These are phyloP conservation scores for Epichloe gansuensis DNA, from an alignment of 2,329 filamentous ascomycete species.

Conservation along the genomic window DNA sequence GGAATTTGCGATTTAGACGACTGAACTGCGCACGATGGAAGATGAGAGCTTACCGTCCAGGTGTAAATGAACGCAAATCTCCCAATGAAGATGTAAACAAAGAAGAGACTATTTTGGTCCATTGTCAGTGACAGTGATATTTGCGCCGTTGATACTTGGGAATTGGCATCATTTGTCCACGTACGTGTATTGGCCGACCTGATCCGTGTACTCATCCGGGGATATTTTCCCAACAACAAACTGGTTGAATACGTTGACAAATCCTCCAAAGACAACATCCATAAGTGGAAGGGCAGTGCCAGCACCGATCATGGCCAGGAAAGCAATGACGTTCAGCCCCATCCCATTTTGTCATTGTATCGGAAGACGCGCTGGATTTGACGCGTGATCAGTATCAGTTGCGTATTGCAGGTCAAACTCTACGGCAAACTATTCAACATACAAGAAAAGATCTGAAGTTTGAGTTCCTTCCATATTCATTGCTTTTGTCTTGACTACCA, in stretches of 20 bases:
- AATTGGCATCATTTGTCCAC: not conserved
- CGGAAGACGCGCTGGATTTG: slow-evolving; percentile 22
- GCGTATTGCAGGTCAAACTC: no score
- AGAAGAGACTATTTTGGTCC: slow-evolving; percentile 19
- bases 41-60: slow-evolving; percentile 21
- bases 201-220: slow-evolving; percentile 33
- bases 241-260: slow-evolving; percentile 42
- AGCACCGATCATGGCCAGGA: slow-evolving; percentile 24
- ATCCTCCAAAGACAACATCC: slow-evolving; percentile 46
- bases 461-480: not conserved
- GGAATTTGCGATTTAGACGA: not conserved
- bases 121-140: no score
- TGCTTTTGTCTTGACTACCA: not conserved
- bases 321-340: slow-evolving; percentile 23
- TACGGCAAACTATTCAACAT: no score
- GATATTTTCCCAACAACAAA: slow-evolving; percentile 36
- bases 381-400: not conserved
- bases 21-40: not conserved
- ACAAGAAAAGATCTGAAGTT: slow-evolving; percentile 17
- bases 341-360: slow-evolving; percentile 24
- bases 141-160: no score
- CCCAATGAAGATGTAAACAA: slow-evolving; percentile 45
- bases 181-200: slow-evolving; percentile 35
- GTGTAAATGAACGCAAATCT: slow-evolving; percentile 27
- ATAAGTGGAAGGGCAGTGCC: slow-evolving; percentile 37